Percentiles rank a stretch among this genome's conserved stretches.
Evolutionary conservation across 768 basidiomycete species (phyloP).

Genomic region (Roridomyces roridus): DNA sequence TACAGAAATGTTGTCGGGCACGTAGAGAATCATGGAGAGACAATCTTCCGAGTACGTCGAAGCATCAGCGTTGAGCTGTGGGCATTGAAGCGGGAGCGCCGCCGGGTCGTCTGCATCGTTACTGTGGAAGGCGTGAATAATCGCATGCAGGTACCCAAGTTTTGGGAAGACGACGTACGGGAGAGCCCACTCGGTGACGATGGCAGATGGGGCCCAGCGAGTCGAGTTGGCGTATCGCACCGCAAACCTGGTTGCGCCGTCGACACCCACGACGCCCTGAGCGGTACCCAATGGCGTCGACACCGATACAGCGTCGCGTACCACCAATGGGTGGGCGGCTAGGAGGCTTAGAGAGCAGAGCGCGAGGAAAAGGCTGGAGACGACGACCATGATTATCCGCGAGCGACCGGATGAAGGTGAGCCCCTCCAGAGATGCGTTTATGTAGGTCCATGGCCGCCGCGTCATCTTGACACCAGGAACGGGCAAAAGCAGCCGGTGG

Average conservation of each 20-base stretch:
- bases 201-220: constrained; percentile 64
- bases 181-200: constrained; percentile 61
- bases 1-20: constrained; percentile 49
- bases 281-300: constrained; percentile 65
- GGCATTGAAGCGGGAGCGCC: constrained; percentile 71
- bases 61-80: constrained; percentile 59
- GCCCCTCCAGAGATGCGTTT: no score
- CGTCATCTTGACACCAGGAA: no score
- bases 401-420: no score
- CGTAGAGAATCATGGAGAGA: constrained; percentile 78
- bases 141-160: no score
- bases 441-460: no score
- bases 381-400: no score
- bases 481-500: no score
- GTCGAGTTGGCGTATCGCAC: constrained; percentile 70
- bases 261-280: constrained; percentile 52
- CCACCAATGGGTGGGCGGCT: no score
- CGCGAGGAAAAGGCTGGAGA: no score
- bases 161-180: constrained; percentile 53
- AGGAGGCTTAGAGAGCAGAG: no score
- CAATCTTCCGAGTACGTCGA: constrained; percentile 78
- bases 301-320: constrained; percentile 14
- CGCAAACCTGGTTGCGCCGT: constrained; percentile 60
- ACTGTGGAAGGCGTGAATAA: constrained; percentile 38
- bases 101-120: constrained; percentile 57